Conservation (phyloP, 805 yeast species). For the Candida nitratophila region DNA sequence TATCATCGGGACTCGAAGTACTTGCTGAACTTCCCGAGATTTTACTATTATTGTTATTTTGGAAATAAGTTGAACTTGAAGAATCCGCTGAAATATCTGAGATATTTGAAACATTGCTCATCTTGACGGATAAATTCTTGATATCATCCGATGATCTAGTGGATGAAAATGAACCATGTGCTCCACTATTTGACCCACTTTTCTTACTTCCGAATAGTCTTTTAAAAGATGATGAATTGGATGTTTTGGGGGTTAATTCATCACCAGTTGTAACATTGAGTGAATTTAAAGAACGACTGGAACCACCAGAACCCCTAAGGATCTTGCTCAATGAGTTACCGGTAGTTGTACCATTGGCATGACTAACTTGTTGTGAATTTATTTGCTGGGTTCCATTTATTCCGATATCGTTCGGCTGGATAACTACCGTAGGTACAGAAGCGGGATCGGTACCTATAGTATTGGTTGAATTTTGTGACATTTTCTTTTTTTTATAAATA, state of each 20-base stretch:
- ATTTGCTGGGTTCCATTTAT: no score
- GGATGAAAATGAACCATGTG: neutral
- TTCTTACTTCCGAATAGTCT: neutral
- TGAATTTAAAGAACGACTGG: neutral
- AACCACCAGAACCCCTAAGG: conserved; percentile 1
- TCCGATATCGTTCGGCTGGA: no score
- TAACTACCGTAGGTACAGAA: no score
- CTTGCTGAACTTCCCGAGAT: neutral
- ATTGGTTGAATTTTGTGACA: no score
- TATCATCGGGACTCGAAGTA: no score
- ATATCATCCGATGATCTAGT: neutral
- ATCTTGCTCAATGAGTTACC: neutral
- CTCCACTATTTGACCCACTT: conserved; percentile 6
- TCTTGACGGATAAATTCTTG: neutral
- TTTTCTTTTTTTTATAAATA: no score
- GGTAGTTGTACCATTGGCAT: neutral
- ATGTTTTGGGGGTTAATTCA: conserved; percentile 8
- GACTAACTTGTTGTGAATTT: neutral
- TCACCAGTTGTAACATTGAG: neutral
- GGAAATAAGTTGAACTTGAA: neutral
- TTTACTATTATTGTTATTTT: neutral
- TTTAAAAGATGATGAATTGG: conserved; percentile 2
- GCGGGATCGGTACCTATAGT: no score
- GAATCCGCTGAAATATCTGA: neutral
- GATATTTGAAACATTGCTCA: neutral